Base-by-base conservation (phyloP, 768 basidiomycete genomes). In the Suillus hirtellus region DNA sequence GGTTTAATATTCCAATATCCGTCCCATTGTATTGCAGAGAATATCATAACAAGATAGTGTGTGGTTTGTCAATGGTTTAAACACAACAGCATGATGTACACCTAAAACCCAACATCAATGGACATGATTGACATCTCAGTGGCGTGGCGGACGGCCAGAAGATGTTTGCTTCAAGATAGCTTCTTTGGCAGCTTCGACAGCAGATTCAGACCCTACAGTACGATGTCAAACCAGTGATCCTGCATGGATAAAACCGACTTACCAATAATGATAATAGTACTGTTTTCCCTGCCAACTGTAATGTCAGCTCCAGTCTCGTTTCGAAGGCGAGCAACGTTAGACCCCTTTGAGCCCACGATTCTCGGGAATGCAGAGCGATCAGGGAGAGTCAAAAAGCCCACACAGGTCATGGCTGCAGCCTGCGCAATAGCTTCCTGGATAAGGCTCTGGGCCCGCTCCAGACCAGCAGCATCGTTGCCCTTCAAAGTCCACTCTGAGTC, bases 291-390 rank as follows among this genome's bases (percentile, higher is more conserved):
- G 74, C 93, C 87, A 61, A 98, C 93, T 49, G 86, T 92, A 69
- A 98, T 95, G 72, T 96, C 94, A 61, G 95, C 91, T 47, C 93
- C 92, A 60, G 92, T 96, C 77, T 95, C 94, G 59, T 84, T 84
- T 61, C 95, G 87, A 60, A 98, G 83, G 56, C 95, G 90, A 60
- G 90, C 83, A 59, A 98, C 92, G 69, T 94, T 98, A 34, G 93
- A 80, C 60, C 95, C 95, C 78, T 96, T 96, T 12, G 89, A 78
- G 44, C 96, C 96, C 65, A 98, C 94, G 68, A 98, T 96, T 67
- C 93, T 84, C 15, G 96, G 95, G 86, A 98, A 98, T 40, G 84
- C 84, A 42, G 89, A 85, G 66, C 94, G 88, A 72, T 95, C 90
- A 46, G 86, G 79, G 47, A 96, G 80, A 10, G 90, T 95, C 62